Evolutionary conservation across 2,329 filamentous ascomycete genomes (phyloP), one percentile per base, ranked within the genome.

Genomic region (Fusarium sp.): DNA sequence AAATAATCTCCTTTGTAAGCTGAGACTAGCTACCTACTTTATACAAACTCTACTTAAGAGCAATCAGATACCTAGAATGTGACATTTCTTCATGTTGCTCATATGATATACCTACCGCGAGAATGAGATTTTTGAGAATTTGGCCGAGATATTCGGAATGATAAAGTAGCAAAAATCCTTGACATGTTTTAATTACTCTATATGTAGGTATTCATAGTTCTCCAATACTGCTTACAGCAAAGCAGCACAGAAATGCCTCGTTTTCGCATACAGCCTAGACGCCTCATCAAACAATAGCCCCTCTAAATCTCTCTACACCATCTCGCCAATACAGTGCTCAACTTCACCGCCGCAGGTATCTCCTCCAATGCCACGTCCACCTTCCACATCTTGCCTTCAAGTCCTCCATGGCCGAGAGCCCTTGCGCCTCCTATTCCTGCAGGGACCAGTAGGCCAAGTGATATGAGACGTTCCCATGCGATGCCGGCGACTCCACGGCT

Each of bases 301-400:
- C 14, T 58, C 31, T 71, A 91, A 70, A 95, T 92, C 85, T 95
- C 93, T 80, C 86, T 88, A 85, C 94, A 97, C 94, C 94, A 97
- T 79, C 90, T 91, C 39, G 88, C 88, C 86, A 94, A 83, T 29
- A 91, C 88, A 5, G 84, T 84, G 65, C 86, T 88, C 59, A 92
- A 81, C 79, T 88, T 89, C 62, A 91, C 89, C 16, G 87, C 89
- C 27, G 86, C 84, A 2, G 91, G 90, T 77, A 97, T 94, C 86
- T 97, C 94, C 81, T 95, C 93, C 65, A 97, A 84, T 57, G 89
- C 89, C 33, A 97, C 91, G 81, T 97, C 94, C 37, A 93, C 89
- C 83, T 91, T 92, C 86, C 92, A 93, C 92, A 93, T 93, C 81
- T 89, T 90, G 67, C 88, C 89, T 79, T 91, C 91, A 20, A 91